These are phyloP conservation scores for Besnoitia besnoiti DNA, from an alignment of 169 alveolate species.

Conservation along the genomic window DNA sequence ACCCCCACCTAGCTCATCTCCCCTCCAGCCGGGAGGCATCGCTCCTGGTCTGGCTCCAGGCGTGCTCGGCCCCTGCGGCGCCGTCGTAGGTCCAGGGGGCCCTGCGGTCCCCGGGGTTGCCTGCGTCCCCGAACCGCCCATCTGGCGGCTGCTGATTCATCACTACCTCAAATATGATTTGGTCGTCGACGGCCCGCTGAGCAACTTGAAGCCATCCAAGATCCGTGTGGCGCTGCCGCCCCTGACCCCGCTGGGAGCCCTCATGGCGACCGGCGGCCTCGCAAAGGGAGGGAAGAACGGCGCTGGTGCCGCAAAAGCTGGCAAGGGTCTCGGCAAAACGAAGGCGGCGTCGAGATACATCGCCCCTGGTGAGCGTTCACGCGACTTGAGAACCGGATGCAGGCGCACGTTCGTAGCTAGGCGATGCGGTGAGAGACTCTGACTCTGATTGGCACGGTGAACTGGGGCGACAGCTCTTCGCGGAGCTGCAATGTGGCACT, in stretches of 20 bases:
- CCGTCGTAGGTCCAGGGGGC: not conserved
- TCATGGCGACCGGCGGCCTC: not conserved
- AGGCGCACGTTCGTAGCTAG: too few species aligned
- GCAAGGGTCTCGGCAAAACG: not conserved
- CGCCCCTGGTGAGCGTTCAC: not conserved
- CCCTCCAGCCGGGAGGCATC: not conserved
- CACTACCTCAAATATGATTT: slow-evolving; percentile 88
- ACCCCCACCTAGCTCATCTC: not conserved
- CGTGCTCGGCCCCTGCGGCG: not conserved
- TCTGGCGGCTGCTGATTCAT: slow-evolving; percentile 88
- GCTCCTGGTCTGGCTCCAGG: not conserved
- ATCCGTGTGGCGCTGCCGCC: not conserved
- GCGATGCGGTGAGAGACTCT: too few species aligned
- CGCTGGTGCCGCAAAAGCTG: not conserved
- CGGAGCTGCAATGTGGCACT: too few species aligned
- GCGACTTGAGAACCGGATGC: not conserved
- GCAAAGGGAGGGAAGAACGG: not conserved
- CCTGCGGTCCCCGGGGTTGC: not conserved
- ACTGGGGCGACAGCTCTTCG: too few species aligned
- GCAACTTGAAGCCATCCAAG: slow-evolving; percentile 15
- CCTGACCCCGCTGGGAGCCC: not conserved
- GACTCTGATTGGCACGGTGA: too few species aligned
- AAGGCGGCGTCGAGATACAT: not conserved
- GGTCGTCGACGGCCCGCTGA: slow-evolving; percentile 91
- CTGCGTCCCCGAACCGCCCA: slow-evolving; percentile 49